Evolutionary conservation across 176 grass and related monocot species (phyloP), one percentile per base, ranked within the genome.

Genomic region (Oryza rufipogon): DNA sequence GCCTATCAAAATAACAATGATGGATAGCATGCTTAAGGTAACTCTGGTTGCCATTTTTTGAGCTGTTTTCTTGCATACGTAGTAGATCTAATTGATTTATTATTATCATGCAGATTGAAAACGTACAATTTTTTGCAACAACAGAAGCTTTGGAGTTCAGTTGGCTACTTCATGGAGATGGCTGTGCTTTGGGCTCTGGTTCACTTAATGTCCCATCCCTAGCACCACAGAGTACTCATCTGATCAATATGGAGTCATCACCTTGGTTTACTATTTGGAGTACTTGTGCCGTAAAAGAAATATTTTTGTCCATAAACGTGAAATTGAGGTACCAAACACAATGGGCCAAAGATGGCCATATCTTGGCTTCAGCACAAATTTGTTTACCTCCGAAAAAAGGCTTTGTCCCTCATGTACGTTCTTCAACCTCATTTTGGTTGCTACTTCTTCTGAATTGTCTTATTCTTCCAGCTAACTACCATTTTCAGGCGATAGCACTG

Each of bases 301-400:
- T 87, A 61, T 95, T 95, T 81, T 89, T 98, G 65, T 95, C 91
- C 41, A 66, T 98, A 83, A 87, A 49, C 79, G 91, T 84, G 76
- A 95, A 73, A 86, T 69, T 84, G 85, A 88, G 65, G 52, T 30
- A 93, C 74, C 66, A 86, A 83, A 98, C 89, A 63, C 93, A 75
- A 76, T 98, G 91, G 93, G 78, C 90, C 64, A 85, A 90, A 84
- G 85, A 88, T 28, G 89, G 91, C 20, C 96, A 98, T 85, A 22
- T 95, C 63, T 86, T 98, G 87, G 87, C 91, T 85, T 98, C 96
- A 83, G 90, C 80, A 83, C 96, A 98, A 70, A 36, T 95, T 80
- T 83, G 80, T 87, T 91, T 98, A 85, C 89, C 92, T 46, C 67
- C 49, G 52, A 89, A 77, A 84, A 93, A 83, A 75, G 33, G 44